Percentiles rank a stretch among this genome's conserved stretches.
These are phyloP conservation scores for Penicillium psychrofluorescens DNA, from an alignment of 495 filamentous ascomycete genomes.

Conservation along the genomic window DNA sequence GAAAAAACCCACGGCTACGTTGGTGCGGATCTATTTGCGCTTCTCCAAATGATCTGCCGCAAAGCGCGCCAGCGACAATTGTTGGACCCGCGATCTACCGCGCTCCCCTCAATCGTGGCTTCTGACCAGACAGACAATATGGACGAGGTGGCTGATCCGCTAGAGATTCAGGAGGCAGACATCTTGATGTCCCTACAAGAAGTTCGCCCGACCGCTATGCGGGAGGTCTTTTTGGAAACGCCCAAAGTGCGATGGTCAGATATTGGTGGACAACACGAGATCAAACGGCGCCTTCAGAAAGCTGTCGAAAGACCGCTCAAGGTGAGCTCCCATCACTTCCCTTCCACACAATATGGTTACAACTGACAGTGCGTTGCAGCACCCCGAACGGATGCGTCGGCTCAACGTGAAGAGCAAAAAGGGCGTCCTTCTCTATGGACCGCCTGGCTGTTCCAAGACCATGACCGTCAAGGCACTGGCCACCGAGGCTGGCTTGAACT, in stretches of 20 bases:
- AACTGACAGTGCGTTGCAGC: slow-evolving; percentile 25
- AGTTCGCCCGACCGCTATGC: slow-evolving; percentile 77
- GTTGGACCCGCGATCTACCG: neutral
- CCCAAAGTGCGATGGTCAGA: slow-evolving; percentile 84
- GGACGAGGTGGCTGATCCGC: slow-evolving; percentile 2
- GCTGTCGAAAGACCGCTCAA: slow-evolving; percentile 61
- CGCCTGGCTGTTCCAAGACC: slow-evolving; percentile 94
- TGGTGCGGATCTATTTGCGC: slow-evolving; percentile 51
- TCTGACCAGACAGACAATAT: slow-evolving; percentile 1
- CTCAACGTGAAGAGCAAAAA: slow-evolving; percentile 62
- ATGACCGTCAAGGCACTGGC: slow-evolving; percentile 88
- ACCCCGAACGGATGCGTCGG: slow-evolving; percentile 51
- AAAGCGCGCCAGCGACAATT: slow-evolving; percentile 32
- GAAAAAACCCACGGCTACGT: slow-evolving; percentile 63
- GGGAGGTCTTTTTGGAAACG: slow-evolving; percentile 80
- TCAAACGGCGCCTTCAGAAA: slow-evolving; percentile 62
- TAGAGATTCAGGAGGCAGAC: slow-evolving; percentile 40
- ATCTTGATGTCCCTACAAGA: slow-evolving; percentile 47
- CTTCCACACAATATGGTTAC: neutral
- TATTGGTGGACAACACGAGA: slow-evolving; percentile 79
- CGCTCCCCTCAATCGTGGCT: neutral
- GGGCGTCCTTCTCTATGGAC: slow-evolving; percentile 87
- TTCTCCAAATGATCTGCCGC: slow-evolving; percentile 41
- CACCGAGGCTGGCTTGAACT: slow-evolving; percentile 86
- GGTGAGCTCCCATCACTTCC: slow-evolving; percentile 28